These are phyloP conservation scores for Cylindrotheca fusiformis DNA, from an alignment of 108 stramenopile species.

Conservation along the genomic window DNA sequence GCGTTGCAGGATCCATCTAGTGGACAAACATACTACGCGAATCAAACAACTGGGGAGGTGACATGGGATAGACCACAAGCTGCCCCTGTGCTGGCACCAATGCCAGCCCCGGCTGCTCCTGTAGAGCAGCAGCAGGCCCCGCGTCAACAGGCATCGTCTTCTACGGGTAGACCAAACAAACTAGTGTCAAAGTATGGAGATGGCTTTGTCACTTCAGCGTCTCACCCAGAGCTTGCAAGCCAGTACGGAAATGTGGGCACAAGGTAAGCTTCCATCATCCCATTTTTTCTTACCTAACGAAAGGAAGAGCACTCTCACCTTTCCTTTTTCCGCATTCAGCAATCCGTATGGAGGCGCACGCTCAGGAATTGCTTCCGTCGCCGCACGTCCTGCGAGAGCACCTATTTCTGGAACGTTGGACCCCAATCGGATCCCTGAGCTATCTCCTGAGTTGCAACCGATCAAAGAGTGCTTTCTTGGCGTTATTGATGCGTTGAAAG, in stretches of 20 bases:
- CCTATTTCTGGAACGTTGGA: conserved; percentile 69
- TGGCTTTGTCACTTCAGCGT: conserved; percentile 86
- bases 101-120: conserved; percentile 19
- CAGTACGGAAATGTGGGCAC: conserved; percentile 92
- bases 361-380: conserved; percentile 70
- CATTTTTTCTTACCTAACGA: neutral
- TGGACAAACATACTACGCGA: conserved; percentile 80
- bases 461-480: conserved; percentile 60
- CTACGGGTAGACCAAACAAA: conserved; percentile 1
- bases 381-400: conserved; percentile 26
- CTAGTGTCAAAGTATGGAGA: conserved; percentile 86
- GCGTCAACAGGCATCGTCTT: conserved; percentile 10
- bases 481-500: conserved; percentile 43
- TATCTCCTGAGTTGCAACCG: conserved; percentile 49
- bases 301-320: conserved; percentile 4
- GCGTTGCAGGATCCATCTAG: conserved; percentile 74
- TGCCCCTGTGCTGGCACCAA: conserved; percentile 31
- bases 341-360: conserved; percentile 77
- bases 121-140: conserved; percentile 7
- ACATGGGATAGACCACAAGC: conserved; percentile 79
- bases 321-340: conserved; percentile 24
- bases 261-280: conserved; percentile 27
- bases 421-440: conserved; percentile 33
- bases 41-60: conserved; percentile 81
- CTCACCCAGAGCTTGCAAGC: conserved; percentile 77